A percentile compares a stretch with the other conserved stretches of the same genome.
These are phyloP conservation scores for Mikania micrantha DNA, from an alignment of 129 eudicot genomes.

Conservation along the genomic window DNA sequence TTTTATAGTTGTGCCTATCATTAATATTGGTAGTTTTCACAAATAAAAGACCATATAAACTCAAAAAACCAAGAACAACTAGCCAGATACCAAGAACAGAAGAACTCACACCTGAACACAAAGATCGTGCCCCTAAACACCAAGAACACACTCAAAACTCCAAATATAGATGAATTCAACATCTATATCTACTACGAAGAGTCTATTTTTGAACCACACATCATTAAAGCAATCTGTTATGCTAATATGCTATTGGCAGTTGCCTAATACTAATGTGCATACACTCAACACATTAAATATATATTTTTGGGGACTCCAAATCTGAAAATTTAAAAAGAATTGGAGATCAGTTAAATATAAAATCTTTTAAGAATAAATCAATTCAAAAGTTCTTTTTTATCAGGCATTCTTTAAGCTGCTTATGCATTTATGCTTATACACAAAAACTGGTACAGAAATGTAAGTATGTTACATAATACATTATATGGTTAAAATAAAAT, in stretches of 20 bases:
- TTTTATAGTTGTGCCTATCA: neutral
- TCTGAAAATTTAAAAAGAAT: no score
- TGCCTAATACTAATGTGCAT: neutral
- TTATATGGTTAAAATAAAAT: neutral
- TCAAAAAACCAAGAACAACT: neutral
- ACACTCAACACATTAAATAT: neutral
- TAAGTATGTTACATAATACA: neutral
- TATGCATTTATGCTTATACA: neutral
- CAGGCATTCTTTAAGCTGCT: neutral
- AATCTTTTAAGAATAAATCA: neutral
- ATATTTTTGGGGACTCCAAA: neutral
- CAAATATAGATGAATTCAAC: neutral
- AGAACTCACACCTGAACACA: neutral
- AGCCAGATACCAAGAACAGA: neutral
- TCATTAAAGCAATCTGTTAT: neutral
- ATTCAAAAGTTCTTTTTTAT: neutral
- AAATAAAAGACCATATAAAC: neutral
- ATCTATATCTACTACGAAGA: neutral
- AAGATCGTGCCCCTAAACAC: neutral
- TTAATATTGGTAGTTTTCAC: neutral
- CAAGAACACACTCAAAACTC: neutral
- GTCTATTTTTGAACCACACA: neutral
- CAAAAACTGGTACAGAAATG: neutral
- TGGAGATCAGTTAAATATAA: neutral
- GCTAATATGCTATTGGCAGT: neutral